Evolutionary conservation across 805 yeast species (phyloP), one percentile per base, ranked within the genome.

Genomic region (Metschnikowia amazonensis): DNA sequence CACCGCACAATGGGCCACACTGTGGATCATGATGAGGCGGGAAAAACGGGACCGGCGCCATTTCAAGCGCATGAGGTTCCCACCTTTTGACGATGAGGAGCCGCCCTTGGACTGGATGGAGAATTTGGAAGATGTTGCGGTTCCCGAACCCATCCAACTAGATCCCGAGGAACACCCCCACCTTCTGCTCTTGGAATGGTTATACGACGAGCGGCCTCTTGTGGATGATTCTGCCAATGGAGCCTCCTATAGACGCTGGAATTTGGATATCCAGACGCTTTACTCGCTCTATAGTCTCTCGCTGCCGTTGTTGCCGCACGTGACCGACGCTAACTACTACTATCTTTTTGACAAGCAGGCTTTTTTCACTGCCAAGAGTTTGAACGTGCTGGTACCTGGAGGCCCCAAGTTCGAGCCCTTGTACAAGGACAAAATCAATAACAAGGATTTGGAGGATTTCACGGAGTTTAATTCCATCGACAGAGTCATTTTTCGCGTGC

Each of bases 31-130:
- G 67, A 94, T 94, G 99, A 79, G 97, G 57, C 75, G 92, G 39
- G 98, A 94, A 60, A 94, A 94, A 63, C 78, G 95, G 47, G 98
- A 90, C 60, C 76, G 98, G 55, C 72, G 81, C 28, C 95, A 87
- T 60, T 92, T 94, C 66, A 86, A 88, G 58, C 77, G 99, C 53
- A 83, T 94, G 87, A 76, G 89, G 46, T 86, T 94, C 55, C 99
- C 99, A 1, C 90, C 95, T 0, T 89, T 92, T 66, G 99, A 94
- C 64, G 99, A 94, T 60, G 99, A 94, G 63, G 98, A 92, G 62
- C 97, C 97, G 0, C 95, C 96, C 1, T 60, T 90, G 27, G 79
- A 83, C 46, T 94, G 87, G 82, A 58, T 81, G n/a, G 95, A 89
- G 45, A 84, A 86, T 57, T 69, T 89, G 11, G 84, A 86, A 49